Conservation (phyloP, 1,284 basidiomycete genomes). For the Ustilago tritici region DNA sequence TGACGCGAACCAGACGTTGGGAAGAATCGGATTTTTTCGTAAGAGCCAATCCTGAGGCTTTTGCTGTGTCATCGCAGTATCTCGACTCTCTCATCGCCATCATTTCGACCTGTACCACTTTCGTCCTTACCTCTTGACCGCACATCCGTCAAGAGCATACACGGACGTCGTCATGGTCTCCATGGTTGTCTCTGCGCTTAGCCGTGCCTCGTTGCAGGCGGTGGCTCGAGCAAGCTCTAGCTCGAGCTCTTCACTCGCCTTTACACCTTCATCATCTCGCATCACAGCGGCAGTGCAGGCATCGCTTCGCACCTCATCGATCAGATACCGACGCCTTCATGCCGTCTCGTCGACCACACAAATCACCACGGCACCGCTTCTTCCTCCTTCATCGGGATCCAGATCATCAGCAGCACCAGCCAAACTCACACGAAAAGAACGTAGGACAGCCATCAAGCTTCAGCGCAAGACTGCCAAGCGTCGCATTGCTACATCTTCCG, state of each 20-base stretch:
- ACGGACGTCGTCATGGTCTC: constrained; percentile 28
- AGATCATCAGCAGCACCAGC: constrained; percentile 4
- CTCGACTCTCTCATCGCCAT: constrained; percentile 8
- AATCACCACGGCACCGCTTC: constrained; percentile 2
- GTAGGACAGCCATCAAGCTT: constrained; percentile 53
- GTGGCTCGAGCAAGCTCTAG: constrained; percentile 22
- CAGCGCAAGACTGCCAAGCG: constrained; percentile 52
- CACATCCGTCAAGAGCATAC: background rate
- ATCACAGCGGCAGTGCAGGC: constrained; percentile 30
- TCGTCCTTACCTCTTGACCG: background rate
- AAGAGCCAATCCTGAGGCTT: constrained; percentile 14
- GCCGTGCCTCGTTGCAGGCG: constrained; percentile 38
- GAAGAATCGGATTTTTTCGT: constrained; percentile 47
- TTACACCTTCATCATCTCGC: constrained; percentile 24
- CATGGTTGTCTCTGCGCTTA: constrained; percentile 27
- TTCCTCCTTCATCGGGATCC: background rate
- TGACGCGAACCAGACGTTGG: constrained; percentile 23
- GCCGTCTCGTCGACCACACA: constrained; percentile 35
- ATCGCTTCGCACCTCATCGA: constrained; percentile 5
- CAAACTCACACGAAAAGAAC: constrained; percentile 52
- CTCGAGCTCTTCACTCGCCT: constrained; percentile 24
- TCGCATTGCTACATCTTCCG: constrained; percentile 46
- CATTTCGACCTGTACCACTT: background rate
- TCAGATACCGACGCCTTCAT: constrained; percentile 21
- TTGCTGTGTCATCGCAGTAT: constrained; percentile 4